phyloP scores from a whole-genome alignment of 495 filamentous ascomycete species.

The Pseudotulostoma volvatum region DNA sequence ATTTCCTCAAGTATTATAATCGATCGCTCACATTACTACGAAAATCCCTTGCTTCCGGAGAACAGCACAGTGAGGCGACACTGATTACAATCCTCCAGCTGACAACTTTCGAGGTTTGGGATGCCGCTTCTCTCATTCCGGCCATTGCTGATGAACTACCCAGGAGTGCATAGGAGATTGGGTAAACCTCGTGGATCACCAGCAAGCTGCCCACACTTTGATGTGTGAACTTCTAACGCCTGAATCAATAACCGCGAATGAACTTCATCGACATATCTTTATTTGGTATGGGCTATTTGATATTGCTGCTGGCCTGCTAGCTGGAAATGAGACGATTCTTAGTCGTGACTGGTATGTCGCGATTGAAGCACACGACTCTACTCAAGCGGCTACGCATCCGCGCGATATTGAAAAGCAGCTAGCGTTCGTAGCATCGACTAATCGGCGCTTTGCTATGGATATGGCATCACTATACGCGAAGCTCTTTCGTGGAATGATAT shows the following conservation, averaged over 20 bases:
- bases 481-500: slow-evolving; percentile 42
- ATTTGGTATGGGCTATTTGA: slow-evolving; percentile 86
- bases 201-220: slow-evolving; percentile 74
- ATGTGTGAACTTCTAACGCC: slow-evolving; percentile 65
- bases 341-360: slow-evolving; percentile 66
- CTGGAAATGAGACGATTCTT: slow-evolving; percentile 57
- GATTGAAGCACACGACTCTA: slow-evolving; percentile 43
- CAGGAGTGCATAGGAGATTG: slow-evolving; percentile 93
- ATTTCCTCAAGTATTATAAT: slow-evolving; percentile 84
- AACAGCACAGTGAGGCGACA: slow-evolving; percentile 55
- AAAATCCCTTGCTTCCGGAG: slow-evolving; percentile 48
- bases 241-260: slow-evolving; percentile 52
- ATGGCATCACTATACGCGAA: slow-evolving; percentile 66
- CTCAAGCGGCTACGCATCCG: slow-evolving; percentile 42
- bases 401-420: slow-evolving; percentile 47
- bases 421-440: slow-evolving; percentile 43
- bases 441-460: slow-evolving; percentile 63
- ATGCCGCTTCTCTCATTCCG: not conserved
- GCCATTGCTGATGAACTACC: not conserved
- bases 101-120: slow-evolving; percentile 74
- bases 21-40: slow-evolving; percentile 64
- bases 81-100: slow-evolving; percentile 82
- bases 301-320: slow-evolving; percentile 65
- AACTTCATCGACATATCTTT: slow-evolving; percentile 53
- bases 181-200: slow-evolving; percentile 81